Conservation (phyloP, 2,329 filamentous ascomycete species). For the Clonostachys rhizophaga region DNA sequence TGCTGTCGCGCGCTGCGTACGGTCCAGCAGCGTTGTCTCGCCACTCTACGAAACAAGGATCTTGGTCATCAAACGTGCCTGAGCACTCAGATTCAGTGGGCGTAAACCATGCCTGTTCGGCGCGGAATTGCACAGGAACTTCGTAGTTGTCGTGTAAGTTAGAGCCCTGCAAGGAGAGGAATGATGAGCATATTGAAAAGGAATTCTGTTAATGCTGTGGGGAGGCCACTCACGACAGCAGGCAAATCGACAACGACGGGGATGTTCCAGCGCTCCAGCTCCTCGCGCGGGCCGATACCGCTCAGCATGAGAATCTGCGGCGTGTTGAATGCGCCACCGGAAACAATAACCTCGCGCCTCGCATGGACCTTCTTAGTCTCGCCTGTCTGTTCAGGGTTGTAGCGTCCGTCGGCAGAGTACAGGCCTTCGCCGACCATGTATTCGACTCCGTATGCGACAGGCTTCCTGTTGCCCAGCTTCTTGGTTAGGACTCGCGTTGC, state of each 20-base stretch:
- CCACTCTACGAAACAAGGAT: slow-evolving; percentile 6
- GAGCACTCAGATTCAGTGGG: slow-evolving; percentile 2
- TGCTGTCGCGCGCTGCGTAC: slow-evolving; percentile 2
- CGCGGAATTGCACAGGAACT: slow-evolving; percentile 24
- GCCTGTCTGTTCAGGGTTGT: slow-evolving; percentile 4
- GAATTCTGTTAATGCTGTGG: too few relatives aligned
- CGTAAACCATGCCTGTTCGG: slow-evolving; percentile 22
- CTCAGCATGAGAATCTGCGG: slow-evolving; percentile 27
- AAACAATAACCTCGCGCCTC: slow-evolving; percentile 24
- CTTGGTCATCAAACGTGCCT: slow-evolving; percentile 1
- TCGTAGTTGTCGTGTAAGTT: slow-evolving; percentile 57
- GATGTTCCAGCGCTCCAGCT: slow-evolving; percentile 31
- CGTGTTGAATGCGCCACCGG: slow-evolving; percentile 25
- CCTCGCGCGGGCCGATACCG: slow-evolving; percentile 23
- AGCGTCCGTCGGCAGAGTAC: slow-evolving; percentile 24
- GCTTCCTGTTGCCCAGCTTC: slow-evolving; percentile 3
- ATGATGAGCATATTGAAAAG: too few relatives aligned
- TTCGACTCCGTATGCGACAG: slow-evolving; percentile 15
- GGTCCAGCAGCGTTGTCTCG: slow-evolving; percentile 3
- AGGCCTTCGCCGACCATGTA: slow-evolving; percentile 31
- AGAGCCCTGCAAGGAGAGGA: slow-evolving; percentile 31
- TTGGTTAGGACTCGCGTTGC: slow-evolving; percentile 25
- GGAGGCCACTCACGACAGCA: slow-evolving; percentile 29
- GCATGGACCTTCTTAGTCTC: slow-evolving; percentile 6
- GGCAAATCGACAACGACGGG: slow-evolving; percentile 45